Evolutionary conservation across 345 rosid species (phyloP), one percentile per base, ranked within the genome.

Genomic region (Salix udensis): DNA sequence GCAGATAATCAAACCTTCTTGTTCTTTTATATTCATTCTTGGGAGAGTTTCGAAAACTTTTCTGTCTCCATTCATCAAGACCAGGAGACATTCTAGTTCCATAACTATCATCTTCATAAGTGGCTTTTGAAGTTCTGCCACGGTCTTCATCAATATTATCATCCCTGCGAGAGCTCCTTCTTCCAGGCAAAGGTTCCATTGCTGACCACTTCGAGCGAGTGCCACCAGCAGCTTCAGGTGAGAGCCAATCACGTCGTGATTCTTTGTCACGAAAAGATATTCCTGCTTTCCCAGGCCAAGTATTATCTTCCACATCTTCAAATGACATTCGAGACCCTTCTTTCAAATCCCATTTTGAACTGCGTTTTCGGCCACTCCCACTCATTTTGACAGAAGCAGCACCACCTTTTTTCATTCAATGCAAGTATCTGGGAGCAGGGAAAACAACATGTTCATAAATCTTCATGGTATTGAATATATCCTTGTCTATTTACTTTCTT

Each of bases 291-390:
- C 77, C 88, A 23, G 75, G 64, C 89, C 88, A 81, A 74, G 75
- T 58, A 48, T 37, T 68, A 3, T 79, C 88, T 60, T 82, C 81
- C 28, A 68, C 74, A 68, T 81, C 85, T 67, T 82, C 91, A 40
- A 60, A 80, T 65, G 88, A 72, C 79, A 76, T 75, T 23, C 74
- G 88, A 76, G 85, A 80, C 52, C 86, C 97, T 79, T 89, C 97
- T 74, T 87, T 88, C 74, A 84, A 70, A 87, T 95, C 97, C 98
- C 98, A 93, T 72, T 93, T 89, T 21, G 98, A 91, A 84, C 62
- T 79, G 42, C 86, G 90, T 82, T 86, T 90, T 81, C 89, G 83
- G 78, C 87, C 86, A 68, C 86, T 77, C 39, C 88, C 85, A 70
- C 94, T 88, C 97, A 89, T 95, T 66, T 75, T 78, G 53, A 75